A percentile compares a stretch with the other conserved stretches of the same genome.
phyloP scores from a whole-genome alignment of 495 filamentous ascomycete genomes.

The Talaromyces proteolyticus region DNA sequence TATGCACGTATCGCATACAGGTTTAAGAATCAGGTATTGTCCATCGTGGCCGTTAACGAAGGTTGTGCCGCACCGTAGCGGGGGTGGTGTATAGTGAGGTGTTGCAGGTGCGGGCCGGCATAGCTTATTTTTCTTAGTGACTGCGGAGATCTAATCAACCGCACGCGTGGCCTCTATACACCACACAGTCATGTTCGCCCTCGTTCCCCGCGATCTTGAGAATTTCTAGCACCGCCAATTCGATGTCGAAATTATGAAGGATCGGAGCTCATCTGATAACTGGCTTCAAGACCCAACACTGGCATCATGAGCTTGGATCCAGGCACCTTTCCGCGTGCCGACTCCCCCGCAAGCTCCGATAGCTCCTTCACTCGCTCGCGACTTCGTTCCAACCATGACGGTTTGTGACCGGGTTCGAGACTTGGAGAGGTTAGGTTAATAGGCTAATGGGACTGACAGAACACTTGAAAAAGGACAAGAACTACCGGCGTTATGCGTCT shows the following conservation, averaged over 20 bases:
- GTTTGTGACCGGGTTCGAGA: conserved; percentile 18
- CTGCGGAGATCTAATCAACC: background rate
- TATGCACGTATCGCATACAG: background rate
- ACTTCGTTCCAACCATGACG: conserved; percentile 45
- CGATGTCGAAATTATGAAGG: conserved; percentile 3
- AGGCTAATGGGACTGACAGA: conserved; percentile 40
- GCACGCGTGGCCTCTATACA: background rate
- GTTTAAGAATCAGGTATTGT: background rate
- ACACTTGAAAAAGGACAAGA: conserved; percentile 74
- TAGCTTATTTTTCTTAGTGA: background rate
- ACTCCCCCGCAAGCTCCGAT: conserved; percentile 73
- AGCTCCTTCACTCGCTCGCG: conserved; percentile 63
- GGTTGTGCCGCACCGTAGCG: background rate
- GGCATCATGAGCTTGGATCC: conserved; percentile 68
- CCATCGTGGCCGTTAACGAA: background rate
- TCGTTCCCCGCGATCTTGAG: background rate
- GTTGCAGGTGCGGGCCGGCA: too few relatives aligned
- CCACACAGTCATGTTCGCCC: background rate
- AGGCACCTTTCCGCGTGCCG: conserved; percentile 55
- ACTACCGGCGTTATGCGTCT: conserved; percentile 84
- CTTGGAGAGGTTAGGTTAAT: background rate
- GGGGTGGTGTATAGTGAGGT: background rate
- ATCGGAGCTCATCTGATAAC: background rate
- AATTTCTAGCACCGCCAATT: background rate
- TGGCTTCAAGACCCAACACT: conserved; percentile 6